Evolutionary conservation across 257 asterid genomes (phyloP).

Genomic region (Solanum pennellii): DNA sequence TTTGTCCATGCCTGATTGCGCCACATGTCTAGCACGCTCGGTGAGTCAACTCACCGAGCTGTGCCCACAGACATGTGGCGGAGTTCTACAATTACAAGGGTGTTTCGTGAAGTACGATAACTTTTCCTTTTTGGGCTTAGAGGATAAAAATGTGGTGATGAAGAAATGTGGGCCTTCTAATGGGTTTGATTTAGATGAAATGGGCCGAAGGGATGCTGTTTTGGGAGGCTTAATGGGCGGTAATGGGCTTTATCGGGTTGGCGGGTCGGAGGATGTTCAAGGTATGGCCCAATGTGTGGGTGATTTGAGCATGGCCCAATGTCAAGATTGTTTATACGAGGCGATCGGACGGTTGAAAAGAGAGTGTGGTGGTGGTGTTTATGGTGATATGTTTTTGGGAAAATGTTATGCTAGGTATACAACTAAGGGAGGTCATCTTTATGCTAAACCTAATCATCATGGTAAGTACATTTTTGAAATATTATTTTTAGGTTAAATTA

Average conservation of each 20-base stretch:
- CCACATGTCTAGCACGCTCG: conserved; percentile 64
- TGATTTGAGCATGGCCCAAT: conserved; percentile 68
- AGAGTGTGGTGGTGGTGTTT: conserved; percentile 89
- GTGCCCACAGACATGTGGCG: conserved; percentile 67
- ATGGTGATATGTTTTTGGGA: conserved; percentile 80
- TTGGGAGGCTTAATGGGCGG: conserved; percentile 47
- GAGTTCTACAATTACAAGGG: conserved; percentile 69
- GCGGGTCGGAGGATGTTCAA: conserved; percentile 60
- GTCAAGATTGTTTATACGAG: conserved; percentile 81
- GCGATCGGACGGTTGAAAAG: conserved; percentile 62
- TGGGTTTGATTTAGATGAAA: conserved; percentile 30
- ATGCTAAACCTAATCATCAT: conserved; percentile 28
- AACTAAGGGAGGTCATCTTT: conserved; percentile 46
- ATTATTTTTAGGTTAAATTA: background rate
- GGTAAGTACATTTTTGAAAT: conserved; percentile 15
- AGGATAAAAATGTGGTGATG: conserved; percentile 67
- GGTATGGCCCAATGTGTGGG: conserved; percentile 97
- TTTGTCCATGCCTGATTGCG: conserved; percentile 87
- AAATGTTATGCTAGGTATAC: conserved; percentile 93
- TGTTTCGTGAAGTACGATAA: conserved; percentile 83
- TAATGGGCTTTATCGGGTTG: conserved; percentile 61
- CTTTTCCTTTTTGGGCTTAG: conserved; percentile 54
- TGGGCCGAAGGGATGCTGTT: conserved; percentile 63
- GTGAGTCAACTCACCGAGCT: conserved; percentile 41
- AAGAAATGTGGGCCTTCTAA: conserved; percentile 89